Conservation (phyloP, 345 rosid species). For the Heritiera fomes region DNA sequence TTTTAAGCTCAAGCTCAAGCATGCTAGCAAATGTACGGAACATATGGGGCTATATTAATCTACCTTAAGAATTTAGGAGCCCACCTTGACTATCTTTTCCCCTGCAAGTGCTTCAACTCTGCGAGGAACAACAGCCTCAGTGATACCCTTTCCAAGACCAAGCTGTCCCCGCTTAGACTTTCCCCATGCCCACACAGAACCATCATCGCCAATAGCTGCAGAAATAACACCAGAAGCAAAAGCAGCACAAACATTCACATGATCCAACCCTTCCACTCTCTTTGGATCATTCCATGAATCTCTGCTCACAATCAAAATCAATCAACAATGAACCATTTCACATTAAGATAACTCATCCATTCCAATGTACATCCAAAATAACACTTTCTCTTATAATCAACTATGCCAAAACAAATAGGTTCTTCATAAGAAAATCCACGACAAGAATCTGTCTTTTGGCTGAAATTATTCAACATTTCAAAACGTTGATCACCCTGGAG, state of each 20-base stretch:
- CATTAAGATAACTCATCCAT: not conserved
- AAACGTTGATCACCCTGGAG: not conserved
- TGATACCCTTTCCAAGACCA: slow-evolving; percentile 72
- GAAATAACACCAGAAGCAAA: slow-evolving; percentile 91
- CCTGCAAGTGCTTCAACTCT: slow-evolving; percentile 60
- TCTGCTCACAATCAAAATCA: slow-evolving; percentile 34
- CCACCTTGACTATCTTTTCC: slow-evolving; percentile 74
- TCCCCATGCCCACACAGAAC: slow-evolving; percentile 98
- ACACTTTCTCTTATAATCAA: not conserved
- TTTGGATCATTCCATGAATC: slow-evolving; percentile 61
- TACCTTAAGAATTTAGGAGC: slow-evolving; percentile 19
- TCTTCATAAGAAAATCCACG: slow-evolving; percentile 8
- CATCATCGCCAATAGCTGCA: slow-evolving; percentile 71
- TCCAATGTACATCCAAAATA: not conserved
- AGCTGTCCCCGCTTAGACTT: slow-evolving; percentile 95
- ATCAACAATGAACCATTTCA: slow-evolving; percentile 9
- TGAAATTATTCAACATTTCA: not conserved
- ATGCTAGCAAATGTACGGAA: not conserved
- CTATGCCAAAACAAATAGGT: not conserved
- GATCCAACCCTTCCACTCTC: slow-evolving; percentile 65
- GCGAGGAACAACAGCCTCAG: slow-evolving; percentile 58
- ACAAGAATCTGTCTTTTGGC: not conserved
- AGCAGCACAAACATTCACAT: slow-evolving; percentile 52
- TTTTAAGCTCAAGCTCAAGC: not conserved
- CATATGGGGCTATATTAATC: not conserved